Evolutionary conservation across 1,284 basidiomycete species (phyloP).

Genomic region (Ustanciosporium gigantosporum): DNA sequence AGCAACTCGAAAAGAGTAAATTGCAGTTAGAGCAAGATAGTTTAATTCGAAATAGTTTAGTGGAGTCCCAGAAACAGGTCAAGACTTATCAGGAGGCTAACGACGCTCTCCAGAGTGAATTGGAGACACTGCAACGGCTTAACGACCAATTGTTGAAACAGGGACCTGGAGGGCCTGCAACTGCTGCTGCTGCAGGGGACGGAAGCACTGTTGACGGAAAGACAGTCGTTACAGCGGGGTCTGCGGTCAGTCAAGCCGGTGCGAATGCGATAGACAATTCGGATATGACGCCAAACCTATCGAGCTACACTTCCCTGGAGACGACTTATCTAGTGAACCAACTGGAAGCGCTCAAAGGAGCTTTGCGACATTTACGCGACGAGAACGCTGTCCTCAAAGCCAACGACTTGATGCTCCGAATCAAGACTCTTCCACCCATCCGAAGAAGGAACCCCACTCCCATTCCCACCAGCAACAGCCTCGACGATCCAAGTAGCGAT

Average conservation of each 20-base stretch:
- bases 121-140: constrained; percentile 83
- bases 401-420: constrained; percentile 79
- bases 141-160: constrained; percentile 77
- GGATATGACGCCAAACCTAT: no score
- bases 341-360: constrained; percentile 86
- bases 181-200: background rate
- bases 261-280: constrained; percentile 4
- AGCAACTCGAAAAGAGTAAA: constrained; percentile 84
- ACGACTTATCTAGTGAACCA: constrained; percentile 62
- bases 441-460: background rate
- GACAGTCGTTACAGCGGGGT: background rate
- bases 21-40: constrained; percentile 77
- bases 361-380: constrained; percentile 81
- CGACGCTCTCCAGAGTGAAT: constrained; percentile 85
- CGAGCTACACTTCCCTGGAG: constrained; percentile 30
- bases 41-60: constrained; percentile 78
- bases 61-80: constrained; percentile 81
- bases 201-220: background rate
- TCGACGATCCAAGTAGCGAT: background rate
- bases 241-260: constrained; percentile 2
- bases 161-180: constrained; percentile 2
- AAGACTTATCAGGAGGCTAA: constrained; percentile 87
- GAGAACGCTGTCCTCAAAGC: constrained; percentile 92
- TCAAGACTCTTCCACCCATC: constrained; percentile 69
- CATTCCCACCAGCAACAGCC: background rate